phyloP scores from a whole-genome alignment of 2,329 filamentous ascomycete genomes.

The Grosmannia penicillata region DNA sequence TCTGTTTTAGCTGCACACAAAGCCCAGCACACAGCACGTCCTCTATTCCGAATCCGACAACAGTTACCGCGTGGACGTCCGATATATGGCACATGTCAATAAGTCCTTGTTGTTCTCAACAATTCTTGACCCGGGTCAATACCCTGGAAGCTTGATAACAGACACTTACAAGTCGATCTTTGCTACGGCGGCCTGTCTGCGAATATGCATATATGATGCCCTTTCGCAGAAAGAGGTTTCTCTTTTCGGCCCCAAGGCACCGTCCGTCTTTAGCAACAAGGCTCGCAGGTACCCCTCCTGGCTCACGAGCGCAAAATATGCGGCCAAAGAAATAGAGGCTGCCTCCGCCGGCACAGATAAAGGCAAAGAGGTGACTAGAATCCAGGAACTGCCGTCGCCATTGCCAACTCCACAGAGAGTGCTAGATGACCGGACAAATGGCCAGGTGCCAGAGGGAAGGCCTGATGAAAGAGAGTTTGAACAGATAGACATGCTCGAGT shows the following conservation, averaged over 20 bases:
- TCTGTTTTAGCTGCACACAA: neutral
- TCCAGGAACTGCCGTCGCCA: too few species aligned
- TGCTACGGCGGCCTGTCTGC: conserved; percentile 12
- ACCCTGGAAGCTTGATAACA: conserved; percentile 2
- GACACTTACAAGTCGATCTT: conserved; percentile 11
- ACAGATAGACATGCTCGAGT: neutral
- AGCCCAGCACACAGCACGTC: conserved; percentile 9
- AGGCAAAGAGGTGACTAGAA: too few species aligned
- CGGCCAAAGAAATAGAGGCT: conserved; percentile 2
- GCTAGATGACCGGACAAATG: neutral
- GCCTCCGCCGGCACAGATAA: neutral
- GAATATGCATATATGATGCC: conserved; percentile 13
- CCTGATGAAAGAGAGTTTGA: neutral
- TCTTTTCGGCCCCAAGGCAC: conserved; percentile 12
- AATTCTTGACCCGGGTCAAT: conserved; percentile 14
- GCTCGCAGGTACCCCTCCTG: conserved; percentile 6
- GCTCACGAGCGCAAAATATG: conserved; percentile 7
- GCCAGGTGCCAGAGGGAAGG: neutral
- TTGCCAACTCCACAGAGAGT: too few species aligned
- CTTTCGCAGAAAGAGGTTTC: conserved; percentile 6
- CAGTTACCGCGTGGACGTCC: conserved; percentile 12
- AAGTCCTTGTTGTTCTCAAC: conserved; percentile 14
- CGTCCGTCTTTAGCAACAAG: conserved; percentile 8
- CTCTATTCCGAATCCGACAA: conserved; percentile 13
- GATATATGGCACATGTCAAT: conserved; percentile 16